Base-by-base conservation (phyloP, 2,329 filamentous ascomycete species). In the Mycocentrospora acerina region DNA sequence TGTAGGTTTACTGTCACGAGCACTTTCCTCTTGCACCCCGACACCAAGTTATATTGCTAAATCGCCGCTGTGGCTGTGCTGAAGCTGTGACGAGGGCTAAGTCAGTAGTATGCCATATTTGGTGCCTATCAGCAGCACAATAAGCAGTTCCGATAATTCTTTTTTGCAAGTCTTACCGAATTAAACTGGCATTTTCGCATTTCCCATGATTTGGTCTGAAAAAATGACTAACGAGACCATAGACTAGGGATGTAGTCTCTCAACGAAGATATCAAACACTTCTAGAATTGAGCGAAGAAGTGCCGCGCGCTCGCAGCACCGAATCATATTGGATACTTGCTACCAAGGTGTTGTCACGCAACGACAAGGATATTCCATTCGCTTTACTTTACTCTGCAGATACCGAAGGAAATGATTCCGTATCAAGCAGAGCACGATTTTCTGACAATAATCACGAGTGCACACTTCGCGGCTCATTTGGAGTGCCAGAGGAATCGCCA, bases 261-360 rank as follows among this genome's bases (percentile, higher is more conserved):
- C 39, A 42, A 33, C 40, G 44, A 31, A 44, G 36, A 11, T 46
- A 37, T 4, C 42, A 15, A 10, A 50, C 46, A 8, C 40, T 58
- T 0, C 42, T 60, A 1, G 50, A 54, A 7, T 26, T 60, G 3
- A 60, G 57, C 83, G 86, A 40, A 83, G 89, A 66, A 78, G 77
- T 50, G 87, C 84, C 2, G 77, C 82, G 79, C 14, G 85, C 86
- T 11, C 77, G 82, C 22, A 82, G 85, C 42, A 76, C 88, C 2
- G 79, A 79, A 46, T 73, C 72, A 2, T 90, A 90, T 55, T 91
- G 87, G 86, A 69, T 71, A 1, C 75, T 83, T 45, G 80, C 88
- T 1, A 74, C 81, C 17, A 74, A 78, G 39, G 83, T 84, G 0
- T 72, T 91, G 7, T 79, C 85, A 43, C 82, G 79, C 53, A 90